Evolutionary conservation across 2,329 filamentous ascomycete species (phyloP).

Genomic region (Leptographium radiaticola): DNA sequence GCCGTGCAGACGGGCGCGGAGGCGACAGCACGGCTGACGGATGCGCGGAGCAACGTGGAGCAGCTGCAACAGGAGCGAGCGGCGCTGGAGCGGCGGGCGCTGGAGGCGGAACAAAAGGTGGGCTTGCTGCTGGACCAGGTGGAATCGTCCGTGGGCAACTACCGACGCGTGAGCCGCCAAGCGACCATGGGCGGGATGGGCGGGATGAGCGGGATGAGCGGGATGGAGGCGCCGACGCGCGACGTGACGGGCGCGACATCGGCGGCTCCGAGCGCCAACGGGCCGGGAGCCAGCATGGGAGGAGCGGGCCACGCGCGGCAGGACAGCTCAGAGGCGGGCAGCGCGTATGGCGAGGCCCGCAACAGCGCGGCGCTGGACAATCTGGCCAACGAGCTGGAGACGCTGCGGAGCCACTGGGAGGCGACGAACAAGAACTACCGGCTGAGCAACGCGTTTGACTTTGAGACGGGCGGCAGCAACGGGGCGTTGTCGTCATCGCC

Average conservation of each 20-base stretch:
- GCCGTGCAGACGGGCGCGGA: constrained; percentile 44
- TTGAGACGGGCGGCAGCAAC: constrained; percentile 38
- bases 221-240: constrained; percentile 13
- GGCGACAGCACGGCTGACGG: constrained; percentile 41
- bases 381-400: constrained; percentile 83
- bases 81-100: constrained; percentile 68
- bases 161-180: constrained; percentile 64
- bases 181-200: constrained; percentile 23
- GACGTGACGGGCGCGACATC: neutral
- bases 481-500: neutral
- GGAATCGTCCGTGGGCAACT: constrained; percentile 85
- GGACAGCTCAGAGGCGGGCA: constrained; percentile 48
- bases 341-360: constrained; percentile 46
- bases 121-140: constrained; percentile 89
- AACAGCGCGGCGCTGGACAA: constrained; percentile 69
- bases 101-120: constrained; percentile 87
- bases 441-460: constrained; percentile 78
- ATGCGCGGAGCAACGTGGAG: constrained; percentile 57
- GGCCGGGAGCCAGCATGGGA: neutral
- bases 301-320: constrained; percentile 28
- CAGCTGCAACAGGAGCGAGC: constrained; percentile 72
- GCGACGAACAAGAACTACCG: constrained; percentile 92
- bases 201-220: constrained; percentile 19
- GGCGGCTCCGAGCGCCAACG: neutral
- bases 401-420: constrained; percentile 85